phyloP scores from a whole-genome alignment of 371 early-diverging fungal species.

The Rhizopus delemar region DNA sequence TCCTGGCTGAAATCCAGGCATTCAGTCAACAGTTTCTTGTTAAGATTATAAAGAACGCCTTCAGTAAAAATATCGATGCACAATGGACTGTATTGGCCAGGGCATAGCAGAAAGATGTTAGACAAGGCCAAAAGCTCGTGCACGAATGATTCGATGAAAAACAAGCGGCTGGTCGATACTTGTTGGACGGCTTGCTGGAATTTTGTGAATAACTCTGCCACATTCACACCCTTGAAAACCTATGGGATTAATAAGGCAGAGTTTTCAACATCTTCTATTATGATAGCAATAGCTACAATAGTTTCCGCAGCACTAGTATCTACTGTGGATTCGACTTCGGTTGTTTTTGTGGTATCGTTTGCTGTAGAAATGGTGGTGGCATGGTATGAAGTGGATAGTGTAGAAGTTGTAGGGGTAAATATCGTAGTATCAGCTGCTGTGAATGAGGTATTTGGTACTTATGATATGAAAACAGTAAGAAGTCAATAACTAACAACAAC shows the following conservation, averaged over 20 bases:
- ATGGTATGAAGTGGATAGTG: no score
- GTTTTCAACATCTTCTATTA: constrained; percentile 10
- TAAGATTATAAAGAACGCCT: constrained; percentile 13
- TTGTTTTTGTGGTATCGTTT: constrained; percentile 11
- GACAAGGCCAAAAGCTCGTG: constrained; percentile 19
- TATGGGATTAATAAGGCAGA: constrained; percentile 6
- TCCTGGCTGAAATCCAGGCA: constrained; percentile 10
- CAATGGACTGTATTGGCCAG: constrained; percentile 12
- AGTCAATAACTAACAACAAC: no score
- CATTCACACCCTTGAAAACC: constrained; percentile 11
- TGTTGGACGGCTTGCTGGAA: constrained; percentile 5
- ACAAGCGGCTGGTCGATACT: constrained; percentile 5
- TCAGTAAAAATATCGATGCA: constrained; percentile 14
- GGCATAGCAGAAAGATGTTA: constrained; percentile 16
- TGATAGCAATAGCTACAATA: constrained; percentile 4
- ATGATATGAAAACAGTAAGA: no score
- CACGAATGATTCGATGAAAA: constrained; percentile 14
- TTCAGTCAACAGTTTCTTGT: constrained; percentile 15
- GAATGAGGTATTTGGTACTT: no score
- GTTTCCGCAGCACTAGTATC: constrained; percentile 3
- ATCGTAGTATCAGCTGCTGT: no score
- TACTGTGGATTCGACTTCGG: constrained; percentile 5
- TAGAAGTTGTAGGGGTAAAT: no score
- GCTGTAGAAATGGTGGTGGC: constrained; percentile 1
- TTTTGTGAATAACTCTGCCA: constrained; percentile 19